Evolutionary conservation across 78 protist genomes (phyloP).

Genomic region (Diacronema lutheri): DNA sequence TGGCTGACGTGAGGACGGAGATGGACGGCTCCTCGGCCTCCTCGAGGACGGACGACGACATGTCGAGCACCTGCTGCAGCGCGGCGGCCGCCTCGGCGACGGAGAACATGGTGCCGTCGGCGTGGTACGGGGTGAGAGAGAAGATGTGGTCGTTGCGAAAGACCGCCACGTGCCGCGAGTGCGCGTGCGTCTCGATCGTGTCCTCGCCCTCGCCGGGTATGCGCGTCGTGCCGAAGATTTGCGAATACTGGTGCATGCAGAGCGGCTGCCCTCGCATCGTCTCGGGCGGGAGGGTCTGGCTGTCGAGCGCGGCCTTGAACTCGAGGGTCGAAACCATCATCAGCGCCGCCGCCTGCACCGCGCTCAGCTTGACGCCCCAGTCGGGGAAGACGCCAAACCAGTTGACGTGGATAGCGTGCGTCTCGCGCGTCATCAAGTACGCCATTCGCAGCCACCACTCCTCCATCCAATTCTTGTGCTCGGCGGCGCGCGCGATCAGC

Average conservation of each 20-base stretch:
- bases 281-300: background rate
- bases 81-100: background rate
- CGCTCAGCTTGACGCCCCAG: background rate
- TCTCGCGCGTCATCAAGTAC: background rate
- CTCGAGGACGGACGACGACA: background rate
- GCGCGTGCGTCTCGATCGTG: background rate
- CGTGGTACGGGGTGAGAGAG: background rate
- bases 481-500: background rate
- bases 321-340: too few relatives aligned
- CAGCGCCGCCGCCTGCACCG: slow-evolving; percentile 11
- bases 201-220: slow-evolving; percentile 7
- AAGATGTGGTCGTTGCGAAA: background rate
- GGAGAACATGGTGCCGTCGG: background rate
- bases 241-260: slow-evolving; percentile 12
- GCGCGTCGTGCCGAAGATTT: slow-evolving; percentile 17
- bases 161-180: background rate
- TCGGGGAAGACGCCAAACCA: background rate
- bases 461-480: slow-evolving; percentile 30
- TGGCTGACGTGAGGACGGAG: background rate
- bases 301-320: background rate
- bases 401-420: background rate
- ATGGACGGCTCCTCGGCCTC: background rate
- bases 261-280: background rate
- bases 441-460: slow-evolving; percentile 40
- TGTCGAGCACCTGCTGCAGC: background rate